Base-by-base conservation (phyloP, 768 basidiomycete species). In the Steccherinum ochraceum region DNA sequence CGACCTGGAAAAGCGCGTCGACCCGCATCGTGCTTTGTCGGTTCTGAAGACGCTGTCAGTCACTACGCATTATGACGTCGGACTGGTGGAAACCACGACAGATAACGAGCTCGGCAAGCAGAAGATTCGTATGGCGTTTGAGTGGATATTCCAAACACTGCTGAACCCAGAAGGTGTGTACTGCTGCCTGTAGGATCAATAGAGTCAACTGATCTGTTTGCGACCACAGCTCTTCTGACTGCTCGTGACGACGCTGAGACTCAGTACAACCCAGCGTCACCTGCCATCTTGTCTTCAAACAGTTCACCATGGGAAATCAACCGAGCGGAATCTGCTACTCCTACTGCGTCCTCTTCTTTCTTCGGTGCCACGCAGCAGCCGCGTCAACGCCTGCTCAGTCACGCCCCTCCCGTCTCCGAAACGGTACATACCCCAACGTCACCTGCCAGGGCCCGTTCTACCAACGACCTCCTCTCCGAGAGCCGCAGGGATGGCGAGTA, bases 71-170 rank as follows among this genome's bases (percentile, higher is more conserved):
- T 86, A 86, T 64, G 84, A 89, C 57, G 80, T 85, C 5, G 89
- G 91, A 7, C 67, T 96, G 24, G 81, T 93, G 11, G 85, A 89
- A 64, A 85, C 90, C 2, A 78, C 83, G 3, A 76, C 69, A 41
- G 63, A 67, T 4, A 70, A 72, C 20, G 79, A 85, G 2, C 64
- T 68, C 11, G 85, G 86, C 12, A 84, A 79, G 62, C 72, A 73
- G 40, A 89, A 86, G 69, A 86, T 93, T 71, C 79, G 82, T 49
- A 76, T 76, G 44, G 78, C 79, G 0, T 89, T 93, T 62, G 78
- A 80, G 39, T 93, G 79, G 72, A 63, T 93, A n/a, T 64, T 92
- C 52, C 30, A 35, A 16, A 35, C 30, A 79, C 30, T 35, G 7
- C 30, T 35, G 30, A 35, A 35, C 30, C 30, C 30, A 35, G 30